phyloP scores from a whole-genome alignment of 306 rosid genomes.

The Malus sylvestris region DNA sequence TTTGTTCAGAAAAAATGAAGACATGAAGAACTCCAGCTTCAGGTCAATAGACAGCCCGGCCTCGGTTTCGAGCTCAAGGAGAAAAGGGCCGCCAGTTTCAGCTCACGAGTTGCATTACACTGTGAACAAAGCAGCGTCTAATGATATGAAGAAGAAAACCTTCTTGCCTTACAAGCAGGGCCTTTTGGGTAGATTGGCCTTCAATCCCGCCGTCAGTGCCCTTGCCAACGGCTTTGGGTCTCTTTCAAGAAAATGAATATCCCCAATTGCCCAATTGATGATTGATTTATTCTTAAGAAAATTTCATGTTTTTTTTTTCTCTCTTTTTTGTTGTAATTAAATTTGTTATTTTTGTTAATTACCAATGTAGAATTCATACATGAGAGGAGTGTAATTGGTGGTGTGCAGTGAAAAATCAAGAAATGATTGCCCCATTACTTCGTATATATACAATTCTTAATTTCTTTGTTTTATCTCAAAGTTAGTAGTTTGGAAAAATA shows the following conservation, averaged over 20 bases:
- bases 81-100: constrained; percentile 42
- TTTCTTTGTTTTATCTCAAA: not conserved
- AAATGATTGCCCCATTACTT: not conserved
- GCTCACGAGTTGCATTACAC: constrained; percentile 72
- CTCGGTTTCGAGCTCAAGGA: constrained; percentile 11
- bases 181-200: constrained; percentile 61
- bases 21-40: constrained; percentile 40
- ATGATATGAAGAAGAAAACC: constrained; percentile 78
- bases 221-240: constrained; percentile 47
- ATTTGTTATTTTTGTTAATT: constrained; percentile 2
- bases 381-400: not conserved
- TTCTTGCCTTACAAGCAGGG: constrained; percentile 89
- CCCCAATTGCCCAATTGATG: not conserved
- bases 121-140: constrained; percentile 52
- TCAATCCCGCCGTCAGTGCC: constrained; percentile 39
- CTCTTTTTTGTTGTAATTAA: not conserved
- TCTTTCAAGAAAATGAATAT: constrained; percentile 22
- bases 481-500: not conserved
- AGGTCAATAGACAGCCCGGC: constrained; percentile 24
- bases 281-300: not conserved
- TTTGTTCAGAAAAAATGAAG: constrained; percentile 33
- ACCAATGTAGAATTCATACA: not conserved
- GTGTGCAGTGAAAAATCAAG: constrained; percentile 7
- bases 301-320: not conserved
- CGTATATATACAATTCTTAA: not conserved